phyloP scores from a whole-genome alignment of 2,329 filamentous ascomycete species.

The Aspergillus candidus region DNA sequence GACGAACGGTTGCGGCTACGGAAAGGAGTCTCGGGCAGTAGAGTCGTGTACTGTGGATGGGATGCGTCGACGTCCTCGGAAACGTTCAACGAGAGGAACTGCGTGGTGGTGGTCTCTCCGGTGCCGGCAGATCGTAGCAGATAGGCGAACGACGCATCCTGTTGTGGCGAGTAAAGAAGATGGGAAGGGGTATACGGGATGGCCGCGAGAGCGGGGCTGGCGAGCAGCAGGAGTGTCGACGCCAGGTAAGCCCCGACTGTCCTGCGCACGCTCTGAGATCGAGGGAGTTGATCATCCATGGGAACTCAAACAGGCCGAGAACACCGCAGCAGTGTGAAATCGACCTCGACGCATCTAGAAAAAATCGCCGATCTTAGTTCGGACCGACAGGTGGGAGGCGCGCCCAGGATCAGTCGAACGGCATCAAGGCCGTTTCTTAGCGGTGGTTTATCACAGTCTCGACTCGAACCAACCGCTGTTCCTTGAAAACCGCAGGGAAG shows the following conservation, averaged over 20 bases:
- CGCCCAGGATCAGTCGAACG: conserved; percentile 6
- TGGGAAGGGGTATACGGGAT: conserved; percentile 75
- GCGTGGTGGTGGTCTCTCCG: conserved; percentile 35
- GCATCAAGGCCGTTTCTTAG: background rate
- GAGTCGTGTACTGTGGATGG: conserved; percentile 28
- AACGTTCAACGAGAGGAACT: conserved; percentile 62
- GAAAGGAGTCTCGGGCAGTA: conserved; percentile 25
- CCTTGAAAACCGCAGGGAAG: too few species aligned
- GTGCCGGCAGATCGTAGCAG: conserved; percentile 57
- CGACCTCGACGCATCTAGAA: conserved; percentile 11
- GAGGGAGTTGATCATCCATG: conserved; percentile 15
- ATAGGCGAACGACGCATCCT: conserved; percentile 57
- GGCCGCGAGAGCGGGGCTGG: conserved; percentile 26
- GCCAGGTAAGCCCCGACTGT: conserved; percentile 8
- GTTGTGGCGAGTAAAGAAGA: conserved; percentile 53
- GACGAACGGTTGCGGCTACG: conserved; percentile 38
- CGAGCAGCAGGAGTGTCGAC: conserved; percentile 16
- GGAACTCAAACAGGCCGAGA: conserved; percentile 4
- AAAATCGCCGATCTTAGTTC: conserved; percentile 11
- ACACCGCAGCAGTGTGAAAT: conserved; percentile 5
- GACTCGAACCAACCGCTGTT: too few species aligned
- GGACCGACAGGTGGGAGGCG: background rate
- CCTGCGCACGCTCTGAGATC: conserved; percentile 10
- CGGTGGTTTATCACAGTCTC: too few species aligned
- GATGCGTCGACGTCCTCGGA: conserved; percentile 51